These are phyloP conservation scores for Apiotrichum sp. DNA, from an alignment of 1,284 basidiomycete species.

Conservation along the genomic window DNA sequence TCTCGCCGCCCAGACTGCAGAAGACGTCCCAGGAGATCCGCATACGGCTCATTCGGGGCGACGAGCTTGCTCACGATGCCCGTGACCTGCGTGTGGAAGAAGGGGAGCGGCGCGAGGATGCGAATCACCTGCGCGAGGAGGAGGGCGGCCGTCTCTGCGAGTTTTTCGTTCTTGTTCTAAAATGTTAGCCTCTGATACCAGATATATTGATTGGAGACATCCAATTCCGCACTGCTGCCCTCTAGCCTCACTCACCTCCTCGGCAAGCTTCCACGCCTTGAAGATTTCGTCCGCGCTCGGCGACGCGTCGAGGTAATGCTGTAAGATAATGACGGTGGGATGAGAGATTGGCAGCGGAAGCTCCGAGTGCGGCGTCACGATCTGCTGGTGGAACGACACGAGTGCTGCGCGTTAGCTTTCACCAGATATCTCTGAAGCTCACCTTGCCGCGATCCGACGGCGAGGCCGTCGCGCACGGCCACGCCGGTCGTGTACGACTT, in stretches of 20 bases:
- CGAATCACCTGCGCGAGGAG: constrained; percentile 40
- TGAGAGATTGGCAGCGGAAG: constrained; percentile 42
- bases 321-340: constrained; percentile 41
- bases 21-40: constrained; percentile 38
- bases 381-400: constrained; percentile 45
- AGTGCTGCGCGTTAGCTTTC: constrained; percentile 26
- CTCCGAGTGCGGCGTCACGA: constrained; percentile 37
- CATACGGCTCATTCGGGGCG: constrained; percentile 32
- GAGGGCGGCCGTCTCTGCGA: constrained; percentile 33
- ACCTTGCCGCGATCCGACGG: constrained; percentile 39
- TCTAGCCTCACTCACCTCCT: constrained; percentile 27
- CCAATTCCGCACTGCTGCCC: too few relatives aligned
- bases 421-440: constrained; percentile 4
- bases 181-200: not conserved
- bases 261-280: constrained; percentile 40
- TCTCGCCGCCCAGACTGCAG: constrained; percentile 41
- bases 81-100: constrained; percentile 42
- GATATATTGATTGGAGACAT: too few relatives aligned
- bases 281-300: constrained; percentile 46
- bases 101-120: constrained; percentile 42
- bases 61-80: constrained; percentile 42
- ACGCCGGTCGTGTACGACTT: constrained; percentile 36
- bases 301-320: constrained; percentile 45
- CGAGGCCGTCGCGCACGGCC: constrained; percentile 39
- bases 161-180: constrained; percentile 35